Base-by-base conservation (phyloP, 768 basidiomycete species). In the Suillus hirtellus region DNA sequence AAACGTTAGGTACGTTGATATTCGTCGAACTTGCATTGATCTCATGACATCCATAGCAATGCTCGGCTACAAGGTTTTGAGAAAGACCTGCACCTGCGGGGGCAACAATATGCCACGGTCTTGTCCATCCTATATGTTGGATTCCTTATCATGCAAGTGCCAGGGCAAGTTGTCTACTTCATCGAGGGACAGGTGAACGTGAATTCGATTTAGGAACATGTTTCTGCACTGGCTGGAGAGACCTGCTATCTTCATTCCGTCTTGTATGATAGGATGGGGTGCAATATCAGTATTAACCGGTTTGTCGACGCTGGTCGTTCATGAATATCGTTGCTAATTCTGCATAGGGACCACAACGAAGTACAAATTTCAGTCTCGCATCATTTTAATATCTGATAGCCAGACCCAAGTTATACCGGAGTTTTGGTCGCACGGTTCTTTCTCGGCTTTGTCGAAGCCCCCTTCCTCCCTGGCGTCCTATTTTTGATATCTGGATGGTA, bases 401-500 rank as follows among this genome's bases (percentile, higher is more conserved):
- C 17, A 21, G 21, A 54, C 15, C 14, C 21, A 31, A 68, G 68
- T 46, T 70, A 43, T 65, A 46, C 59, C 4, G 55, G 21, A 59
- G 74, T 77, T 58, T 70, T 76, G 53, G 64, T 72, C n/a, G 73
- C 75, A 19, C 75, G 81, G 7, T 81, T 82, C 69, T 76, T 77
- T 67, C 69, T 81, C 3, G 81, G 82, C 27, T 81, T 70, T 79
- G 68, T 75, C 58, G 69, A 70, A 69, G 73, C 69, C 59, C 70
- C 68, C 52, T 73, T 71, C 62, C 70, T 64, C 44, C 71, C 72
- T 54, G 71, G 71, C 14, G 71, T 8, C 44, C n/a, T 46, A 12
- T 46, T 46, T 21, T n/a, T 46, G n/a, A 46, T 46, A 46, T 46
- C 44, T 46, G 11, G n/a, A 46, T 46, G 44, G 44, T n/a, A 46